phyloP scores from a whole-genome alignment of 306 rosid species.

The Malus fusca region DNA sequence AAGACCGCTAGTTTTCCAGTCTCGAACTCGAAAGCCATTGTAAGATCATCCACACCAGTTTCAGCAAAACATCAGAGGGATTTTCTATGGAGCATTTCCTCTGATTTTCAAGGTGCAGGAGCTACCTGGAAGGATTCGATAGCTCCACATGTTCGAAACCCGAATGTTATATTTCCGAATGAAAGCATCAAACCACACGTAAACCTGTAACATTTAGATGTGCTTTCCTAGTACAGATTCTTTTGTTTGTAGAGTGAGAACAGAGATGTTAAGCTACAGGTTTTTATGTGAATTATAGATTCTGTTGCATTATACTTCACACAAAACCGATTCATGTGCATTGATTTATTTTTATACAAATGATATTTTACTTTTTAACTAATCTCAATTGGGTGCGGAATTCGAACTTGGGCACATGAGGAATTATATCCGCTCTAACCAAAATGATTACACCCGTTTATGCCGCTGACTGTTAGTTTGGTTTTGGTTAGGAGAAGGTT shows the following conservation, averaged over 20 bases:
- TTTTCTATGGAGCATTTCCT: conserved; percentile 68
- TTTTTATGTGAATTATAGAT: background rate
- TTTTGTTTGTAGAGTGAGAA: conserved; percentile 12
- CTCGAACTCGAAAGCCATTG: conserved; percentile 42
- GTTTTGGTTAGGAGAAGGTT: background rate
- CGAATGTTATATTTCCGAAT: conserved; percentile 42
- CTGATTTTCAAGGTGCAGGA: conserved; percentile 18
- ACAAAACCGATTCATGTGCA: background rate
- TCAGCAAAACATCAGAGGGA: conserved; percentile 30
- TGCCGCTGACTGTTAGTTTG: background rate
- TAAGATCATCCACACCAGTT: conserved; percentile 24
- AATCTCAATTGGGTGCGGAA: background rate
- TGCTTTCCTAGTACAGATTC: conserved; percentile 15
- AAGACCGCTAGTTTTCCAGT: conserved; percentile 30
- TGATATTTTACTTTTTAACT: background rate
- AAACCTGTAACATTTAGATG: conserved; percentile 2
- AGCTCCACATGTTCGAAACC: conserved; percentile 47
- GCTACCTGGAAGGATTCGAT: conserved; percentile 10
- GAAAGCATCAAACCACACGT: conserved; percentile 17
- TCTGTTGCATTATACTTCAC: background rate
- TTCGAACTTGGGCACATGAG: background rate
- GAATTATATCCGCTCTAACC: too few species aligned
- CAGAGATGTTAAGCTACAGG: background rate
- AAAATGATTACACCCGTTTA: too few species aligned
- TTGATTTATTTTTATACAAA: background rate